Evolutionary conservation across 306 rosid species (phyloP), one percentile per base, ranked within the genome.

Genomic region (Quillaja saponaria): DNA sequence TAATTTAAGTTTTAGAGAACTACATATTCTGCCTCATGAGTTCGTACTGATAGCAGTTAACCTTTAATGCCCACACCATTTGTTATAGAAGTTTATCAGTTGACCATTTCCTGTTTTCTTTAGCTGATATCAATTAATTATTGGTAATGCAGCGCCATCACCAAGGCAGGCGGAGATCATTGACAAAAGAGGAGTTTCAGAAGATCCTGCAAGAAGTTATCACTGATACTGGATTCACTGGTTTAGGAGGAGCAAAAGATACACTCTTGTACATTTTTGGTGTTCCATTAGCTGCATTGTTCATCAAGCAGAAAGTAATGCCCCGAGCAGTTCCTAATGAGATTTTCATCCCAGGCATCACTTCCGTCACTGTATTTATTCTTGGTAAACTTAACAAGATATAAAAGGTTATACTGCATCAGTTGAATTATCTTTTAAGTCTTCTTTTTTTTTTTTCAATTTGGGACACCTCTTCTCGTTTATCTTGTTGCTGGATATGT

Each of bases 331-430:
- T 87, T 37, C 63, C 66, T 10, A 71, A 84, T 42, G 87, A 82
- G 3, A 0, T 47, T 33, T 79, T 87, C 77, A 80, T 82, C 52
- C 91, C 95, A 5, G 75, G 58, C 3, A 20, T 80, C 67, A 87
- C 95, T 71, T 87, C 91, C 6, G 10, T 55, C 15, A 85, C 91
- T 3, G 89, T 69, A 53, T 76, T 80, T 17, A 6, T 71, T 20
- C 89, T 87, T 18, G 89, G 89, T 34, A 71, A 49, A 42, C 82
- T 85, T 4, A 82, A 87, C 68, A 87, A 85, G 75, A 74, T 87
- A 15, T 82, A 68, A 67, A 9, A 13, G 7, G 13, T 39, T 12
- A 39, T 39, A 12, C 4, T 2, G 13, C 10, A 39, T 8, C 12
- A 2, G 12, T 39, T 39, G n/a, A 25, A 25, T 25, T 39, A 39